Evolutionary conservation across 768 basidiomycete species (phyloP).

Genomic region (Leccinum longicurvipes): DNA sequence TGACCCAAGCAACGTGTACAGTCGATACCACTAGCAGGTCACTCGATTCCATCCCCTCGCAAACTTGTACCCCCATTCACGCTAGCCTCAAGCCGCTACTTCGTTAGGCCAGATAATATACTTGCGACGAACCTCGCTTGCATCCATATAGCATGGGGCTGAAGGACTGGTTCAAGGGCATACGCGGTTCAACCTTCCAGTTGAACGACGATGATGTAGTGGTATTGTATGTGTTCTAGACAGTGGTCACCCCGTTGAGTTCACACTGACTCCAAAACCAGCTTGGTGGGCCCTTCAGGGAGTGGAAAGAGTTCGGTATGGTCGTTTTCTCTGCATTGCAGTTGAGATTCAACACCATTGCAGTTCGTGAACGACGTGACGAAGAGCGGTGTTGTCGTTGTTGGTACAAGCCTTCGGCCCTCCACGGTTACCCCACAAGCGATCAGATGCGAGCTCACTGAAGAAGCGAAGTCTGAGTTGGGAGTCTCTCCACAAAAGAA

Average conservation of each 20-base stretch:
- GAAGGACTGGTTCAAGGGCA: background rate
- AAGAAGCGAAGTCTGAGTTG: background rate
- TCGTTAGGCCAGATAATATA: background rate
- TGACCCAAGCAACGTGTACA: background rate
- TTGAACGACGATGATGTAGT: background rate
- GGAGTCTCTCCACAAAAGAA: background rate
- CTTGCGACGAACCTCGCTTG: background rate
- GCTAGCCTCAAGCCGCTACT: background rate
- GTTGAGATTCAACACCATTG: background rate
- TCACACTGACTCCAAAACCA: constrained; percentile 4
- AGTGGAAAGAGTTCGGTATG: constrained; percentile 21
- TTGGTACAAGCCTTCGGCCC: background rate
- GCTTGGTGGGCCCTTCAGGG: constrained; percentile 19
- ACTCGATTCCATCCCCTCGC: background rate
- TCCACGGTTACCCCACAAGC: constrained; percentile 3
- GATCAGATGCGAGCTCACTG: constrained; percentile 8
- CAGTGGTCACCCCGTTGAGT: background rate
- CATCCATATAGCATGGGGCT: background rate
- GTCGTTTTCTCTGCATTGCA: background rate
- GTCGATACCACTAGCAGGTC: background rate
- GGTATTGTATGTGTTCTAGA: background rate
- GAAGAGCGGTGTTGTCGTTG: background rate
- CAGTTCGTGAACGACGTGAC: constrained; percentile 14
- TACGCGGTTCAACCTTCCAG: background rate
- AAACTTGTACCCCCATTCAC: background rate